These are phyloP conservation scores for Dothistroma septosporum DNA, from an alignment of 2,329 filamentous ascomycete species.

Conservation along the genomic window DNA sequence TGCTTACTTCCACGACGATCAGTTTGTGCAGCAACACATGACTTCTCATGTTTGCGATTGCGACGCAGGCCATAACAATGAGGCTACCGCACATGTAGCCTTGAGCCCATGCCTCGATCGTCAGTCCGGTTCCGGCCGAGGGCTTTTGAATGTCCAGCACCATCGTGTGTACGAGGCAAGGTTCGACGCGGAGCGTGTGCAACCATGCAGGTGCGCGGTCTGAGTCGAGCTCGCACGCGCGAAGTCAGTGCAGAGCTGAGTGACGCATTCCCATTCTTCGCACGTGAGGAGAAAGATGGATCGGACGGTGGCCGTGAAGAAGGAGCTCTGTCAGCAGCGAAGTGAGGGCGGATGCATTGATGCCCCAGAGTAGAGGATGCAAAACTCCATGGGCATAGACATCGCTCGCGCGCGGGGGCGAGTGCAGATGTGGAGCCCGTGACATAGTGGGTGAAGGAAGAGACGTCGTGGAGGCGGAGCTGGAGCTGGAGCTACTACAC, in stretches of 20 bases:
- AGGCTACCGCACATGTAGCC: slow-evolving; percentile 38
- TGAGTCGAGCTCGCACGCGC: background rate
- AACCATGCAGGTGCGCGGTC: background rate
- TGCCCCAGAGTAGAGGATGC: background rate
- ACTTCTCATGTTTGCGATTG: slow-evolving; percentile 48
- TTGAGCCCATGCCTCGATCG: slow-evolving; percentile 33
- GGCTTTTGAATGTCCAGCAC: slow-evolving; percentile 29
- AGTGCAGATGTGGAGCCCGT: background rate
- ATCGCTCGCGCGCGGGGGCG: background rate
- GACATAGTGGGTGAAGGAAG: too few species aligned
- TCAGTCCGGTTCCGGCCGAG: slow-evolving; percentile 20
- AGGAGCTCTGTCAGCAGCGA: background rate
- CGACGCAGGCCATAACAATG: slow-evolving; percentile 47
- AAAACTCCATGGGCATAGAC: background rate
- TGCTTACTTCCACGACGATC: slow-evolving; percentile 46
- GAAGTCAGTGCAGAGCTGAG: background rate
- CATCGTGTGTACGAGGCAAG: slow-evolving; percentile 15
- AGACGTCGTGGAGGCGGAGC: background rate
- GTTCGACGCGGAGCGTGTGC: background rate
- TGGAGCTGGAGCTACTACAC: too few species aligned
- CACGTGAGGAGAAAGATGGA: background rate
- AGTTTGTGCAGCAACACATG: slow-evolving; percentile 48
- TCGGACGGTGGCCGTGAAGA: background rate
- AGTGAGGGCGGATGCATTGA: background rate
- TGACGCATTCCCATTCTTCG: background rate